A percentile compares a stretch with the other conserved stretches of the same genome.
Evolutionary conservation across 805 yeast species (phyloP).

Genomic region (Sugiyamaella marilandica): DNA sequence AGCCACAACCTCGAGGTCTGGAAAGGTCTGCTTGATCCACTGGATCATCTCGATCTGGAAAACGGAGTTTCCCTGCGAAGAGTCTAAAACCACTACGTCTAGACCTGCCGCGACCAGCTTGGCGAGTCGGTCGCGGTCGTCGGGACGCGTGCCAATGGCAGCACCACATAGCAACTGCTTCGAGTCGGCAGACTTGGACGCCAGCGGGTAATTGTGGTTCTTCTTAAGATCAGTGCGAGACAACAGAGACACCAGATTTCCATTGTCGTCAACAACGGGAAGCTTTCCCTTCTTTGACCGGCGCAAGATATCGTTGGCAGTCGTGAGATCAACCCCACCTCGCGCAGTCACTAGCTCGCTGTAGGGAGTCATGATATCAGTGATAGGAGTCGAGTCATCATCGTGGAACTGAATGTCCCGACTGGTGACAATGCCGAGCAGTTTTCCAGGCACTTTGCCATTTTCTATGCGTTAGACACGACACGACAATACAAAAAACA

Average conservation of each 20-base stretch:
- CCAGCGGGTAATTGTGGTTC: constrained; percentile 88
- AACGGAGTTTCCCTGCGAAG: constrained; percentile 95
- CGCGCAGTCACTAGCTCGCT: constrained; percentile 71
- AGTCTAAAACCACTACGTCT: constrained; percentile 92
- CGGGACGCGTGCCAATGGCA: constrained; percentile 89
- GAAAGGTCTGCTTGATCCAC: constrained; percentile 79
- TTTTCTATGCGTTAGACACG: constrained; percentile 47
- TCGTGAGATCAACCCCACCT: constrained; percentile 67
- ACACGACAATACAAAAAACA: constrained; percentile 18
- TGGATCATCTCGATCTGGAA: constrained; percentile 92
- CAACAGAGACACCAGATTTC: constrained; percentile 77
- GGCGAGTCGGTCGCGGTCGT: constrained; percentile 79
- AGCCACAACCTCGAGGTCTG: constrained; percentile 83
- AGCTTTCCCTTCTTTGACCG: constrained; percentile 95
- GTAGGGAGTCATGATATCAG: constrained; percentile 72
- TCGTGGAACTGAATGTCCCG: constrained; percentile 97
- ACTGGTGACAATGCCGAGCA: constrained; percentile 91
- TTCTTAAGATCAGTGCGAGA: constrained; percentile 97
- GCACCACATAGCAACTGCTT: constrained; percentile 99
- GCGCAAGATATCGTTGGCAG: constrained; percentile 89
- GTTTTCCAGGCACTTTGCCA: constrained; percentile 83
- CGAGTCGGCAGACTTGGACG: constrained; percentile 87
- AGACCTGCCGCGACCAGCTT: constrained; percentile 92
- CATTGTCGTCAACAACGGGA: constrained; percentile 78
- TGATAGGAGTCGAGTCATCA: constrained; percentile 53